phyloP scores from a whole-genome alignment of 2,329 filamentous ascomycete genomes.

The Epichloe gansuensis region DNA sequence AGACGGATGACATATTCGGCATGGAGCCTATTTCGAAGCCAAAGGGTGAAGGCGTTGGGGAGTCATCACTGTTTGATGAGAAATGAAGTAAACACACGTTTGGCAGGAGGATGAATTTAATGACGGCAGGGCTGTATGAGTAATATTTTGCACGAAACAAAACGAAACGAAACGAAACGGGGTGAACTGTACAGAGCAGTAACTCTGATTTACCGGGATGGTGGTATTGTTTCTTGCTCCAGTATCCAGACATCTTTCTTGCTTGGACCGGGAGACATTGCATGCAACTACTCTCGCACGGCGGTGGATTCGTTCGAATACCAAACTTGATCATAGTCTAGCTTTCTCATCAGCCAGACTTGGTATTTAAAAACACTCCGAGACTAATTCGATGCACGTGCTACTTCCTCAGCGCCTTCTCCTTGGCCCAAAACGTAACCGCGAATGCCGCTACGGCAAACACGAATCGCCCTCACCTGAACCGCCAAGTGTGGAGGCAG shows the following conservation, averaged over 20 bases:
- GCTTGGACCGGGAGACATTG: no score
- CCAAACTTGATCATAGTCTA: background rate
- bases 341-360: no score
- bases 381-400: background rate
- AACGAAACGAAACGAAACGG: no score
- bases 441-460: slow-evolving; percentile 27
- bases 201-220: no score
- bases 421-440: slow-evolving; percentile 38
- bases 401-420: slow-evolving; percentile 37
- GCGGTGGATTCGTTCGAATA: no score
- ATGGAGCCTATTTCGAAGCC: slow-evolving; percentile 32
- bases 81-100: background rate
- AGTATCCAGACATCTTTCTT: no score
- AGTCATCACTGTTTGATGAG: slow-evolving; percentile 1
- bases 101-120: background rate
- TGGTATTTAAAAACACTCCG: no score
- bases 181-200: no score
- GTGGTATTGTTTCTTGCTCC: no score
- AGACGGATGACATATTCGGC: slow-evolving; percentile 40
- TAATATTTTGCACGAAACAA: background rate
- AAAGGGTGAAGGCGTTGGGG: slow-evolving; percentile 8
- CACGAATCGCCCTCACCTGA: slow-evolving; percentile 53
- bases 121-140: background rate
- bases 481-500: slow-evolving; percentile 46
- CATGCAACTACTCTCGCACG: no score